Percentiles rank a stretch among this genome's conserved stretches.
Evolutionary conservation across 75 land plant genomes (phyloP).

Genomic region (Selaginella tamariscina): DNA sequence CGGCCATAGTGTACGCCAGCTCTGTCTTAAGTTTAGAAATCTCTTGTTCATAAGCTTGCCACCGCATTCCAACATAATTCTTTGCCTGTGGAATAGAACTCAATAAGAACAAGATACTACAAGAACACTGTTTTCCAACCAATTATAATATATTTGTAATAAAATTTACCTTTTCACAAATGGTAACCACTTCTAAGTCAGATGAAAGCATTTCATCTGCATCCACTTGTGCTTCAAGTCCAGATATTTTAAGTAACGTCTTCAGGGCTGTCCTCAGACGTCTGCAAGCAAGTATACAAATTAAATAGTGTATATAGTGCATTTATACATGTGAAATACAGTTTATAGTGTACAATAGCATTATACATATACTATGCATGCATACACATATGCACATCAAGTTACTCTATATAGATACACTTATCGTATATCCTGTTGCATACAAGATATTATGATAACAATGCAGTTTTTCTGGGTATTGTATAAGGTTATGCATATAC

Average conservation of each 20-base stretch:
- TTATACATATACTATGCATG: background rate
- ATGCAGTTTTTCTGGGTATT: background rate
- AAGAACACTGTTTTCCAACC: background rate
- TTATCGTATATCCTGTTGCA: background rate
- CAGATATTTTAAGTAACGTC: slow-evolving; percentile 2
- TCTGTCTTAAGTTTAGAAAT: slow-evolving; percentile 4
- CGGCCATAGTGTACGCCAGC: slow-evolving; percentile 7
- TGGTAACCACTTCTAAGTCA: slow-evolving; percentile 9
- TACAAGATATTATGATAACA: background rate
- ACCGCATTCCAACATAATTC: slow-evolving; percentile 6
- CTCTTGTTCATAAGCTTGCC: slow-evolving; percentile 11
- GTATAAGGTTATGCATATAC: too few species aligned
- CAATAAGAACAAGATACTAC: background rate
- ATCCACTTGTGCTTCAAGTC: background rate
- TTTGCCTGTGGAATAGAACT: background rate
- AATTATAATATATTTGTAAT: background rate
- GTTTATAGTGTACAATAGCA: background rate
- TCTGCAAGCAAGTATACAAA: background rate
- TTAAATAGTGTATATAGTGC: background rate
- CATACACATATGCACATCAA: background rate
- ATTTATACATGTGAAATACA: background rate
- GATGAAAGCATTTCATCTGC: background rate
- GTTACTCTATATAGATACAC: background rate
- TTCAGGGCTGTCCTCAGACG: slow-evolving; percentile 5
- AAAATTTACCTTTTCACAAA: slow-evolving; percentile 7